phyloP scores from a whole-genome alignment of 257 asterid genomes.

The Solanum gandarillasii region DNA sequence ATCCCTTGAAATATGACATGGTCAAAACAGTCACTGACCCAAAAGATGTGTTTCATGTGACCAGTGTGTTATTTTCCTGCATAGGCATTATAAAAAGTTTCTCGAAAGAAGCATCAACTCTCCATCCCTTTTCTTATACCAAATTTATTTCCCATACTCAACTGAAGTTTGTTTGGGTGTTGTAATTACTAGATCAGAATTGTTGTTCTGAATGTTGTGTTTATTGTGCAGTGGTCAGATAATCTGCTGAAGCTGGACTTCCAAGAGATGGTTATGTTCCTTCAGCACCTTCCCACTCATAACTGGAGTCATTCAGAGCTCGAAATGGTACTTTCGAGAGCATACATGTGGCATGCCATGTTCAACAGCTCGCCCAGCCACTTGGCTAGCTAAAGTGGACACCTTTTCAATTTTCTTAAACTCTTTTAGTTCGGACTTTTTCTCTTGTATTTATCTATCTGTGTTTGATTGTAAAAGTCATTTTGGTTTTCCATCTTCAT shows the following conservation, averaged over 20 bases:
- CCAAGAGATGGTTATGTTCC: conserved; percentile 98
- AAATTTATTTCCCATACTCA: neutral
- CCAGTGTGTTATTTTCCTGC: neutral
- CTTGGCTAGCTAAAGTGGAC: conserved; percentile 45
- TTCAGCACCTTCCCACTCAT: conserved; percentile 86
- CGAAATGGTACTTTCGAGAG: conserved; percentile 87
- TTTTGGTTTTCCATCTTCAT: neutral
- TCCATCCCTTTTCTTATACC: neutral
- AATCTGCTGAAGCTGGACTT: conserved; percentile 75
- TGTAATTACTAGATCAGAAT: neutral
- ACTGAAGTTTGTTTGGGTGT: neutral
- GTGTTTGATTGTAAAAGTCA: neutral
- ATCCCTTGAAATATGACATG: neutral
- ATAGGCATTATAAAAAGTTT: neutral
- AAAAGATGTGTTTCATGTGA: neutral
- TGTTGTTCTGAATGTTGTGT: neutral
- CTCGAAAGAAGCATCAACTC: neutral
- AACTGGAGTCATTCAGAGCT: conserved; percentile 72
- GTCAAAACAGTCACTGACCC: neutral
- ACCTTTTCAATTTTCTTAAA: neutral
- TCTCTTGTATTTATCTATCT: neutral
- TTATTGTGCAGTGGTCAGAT: conserved; percentile 65
- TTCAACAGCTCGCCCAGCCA: conserved; percentile 90
- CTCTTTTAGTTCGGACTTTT: neutral
- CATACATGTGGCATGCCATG: conserved; percentile 97